Conservation (phyloP, 352 stramenopile genomes). For the Blastocystis sp. region DNA sequence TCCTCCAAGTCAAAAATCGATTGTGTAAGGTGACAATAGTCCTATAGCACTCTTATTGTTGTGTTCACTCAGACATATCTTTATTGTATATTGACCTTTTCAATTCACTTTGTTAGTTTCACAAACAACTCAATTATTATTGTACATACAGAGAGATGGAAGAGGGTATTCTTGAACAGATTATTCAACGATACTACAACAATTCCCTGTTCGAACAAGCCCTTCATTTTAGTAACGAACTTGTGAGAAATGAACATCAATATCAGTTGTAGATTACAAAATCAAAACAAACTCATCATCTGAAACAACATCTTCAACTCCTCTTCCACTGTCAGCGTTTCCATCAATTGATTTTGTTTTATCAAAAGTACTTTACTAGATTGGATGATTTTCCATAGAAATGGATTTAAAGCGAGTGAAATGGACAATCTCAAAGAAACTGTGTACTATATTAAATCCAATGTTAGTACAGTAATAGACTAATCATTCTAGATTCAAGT, state of each 20-base stretch:
- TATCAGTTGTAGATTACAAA: neutral
- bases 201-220: neutral
- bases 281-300: neutral
- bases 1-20: neutral
- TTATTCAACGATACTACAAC: slow-evolving; percentile 4
- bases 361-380: neutral
- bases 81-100: too few relatives aligned
- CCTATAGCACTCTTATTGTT: too few relatives aligned
- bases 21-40: neutral
- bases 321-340: neutral
- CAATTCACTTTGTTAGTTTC: too few relatives aligned
- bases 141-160: too few relatives aligned
- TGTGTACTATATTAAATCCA: neutral
- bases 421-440: neutral
- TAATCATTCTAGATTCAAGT: neutral
- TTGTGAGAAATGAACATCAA: neutral
- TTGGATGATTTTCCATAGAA: neutral
- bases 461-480: neutral
- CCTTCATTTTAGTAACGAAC: neutral
- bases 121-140: too few relatives aligned
- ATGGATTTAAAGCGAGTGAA: neutral
- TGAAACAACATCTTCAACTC: neutral
- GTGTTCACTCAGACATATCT: too few relatives aligned
- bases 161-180: neutral
- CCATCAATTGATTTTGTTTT: neutral